phyloP scores from a whole-genome alignment of 2,329 filamentous ascomycete species.

The Claviceps sp. region DNA sequence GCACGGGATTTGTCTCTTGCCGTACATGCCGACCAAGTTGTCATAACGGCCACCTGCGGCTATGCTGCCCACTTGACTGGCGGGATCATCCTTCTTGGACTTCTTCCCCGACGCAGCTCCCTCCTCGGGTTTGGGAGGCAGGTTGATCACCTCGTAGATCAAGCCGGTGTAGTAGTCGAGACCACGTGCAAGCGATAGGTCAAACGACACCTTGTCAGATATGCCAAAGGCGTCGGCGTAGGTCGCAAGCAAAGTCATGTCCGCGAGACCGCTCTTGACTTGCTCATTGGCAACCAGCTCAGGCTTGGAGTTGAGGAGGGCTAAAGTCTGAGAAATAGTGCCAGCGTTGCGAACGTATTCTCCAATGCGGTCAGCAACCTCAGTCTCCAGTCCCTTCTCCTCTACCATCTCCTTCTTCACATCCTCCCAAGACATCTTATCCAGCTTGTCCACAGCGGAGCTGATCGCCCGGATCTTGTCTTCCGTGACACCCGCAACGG shows the following conservation, averaged over 20 bases:
- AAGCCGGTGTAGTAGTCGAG: conserved; percentile 88
- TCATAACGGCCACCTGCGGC: conserved; percentile 88
- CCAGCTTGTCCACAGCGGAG: conserved; percentile 88
- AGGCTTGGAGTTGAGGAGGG: conserved; percentile 54
- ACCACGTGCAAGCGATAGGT: conserved; percentile 78
- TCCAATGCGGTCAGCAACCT: conserved; percentile 77
- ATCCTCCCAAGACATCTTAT: conserved; percentile 83
- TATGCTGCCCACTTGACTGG: conserved; percentile 64
- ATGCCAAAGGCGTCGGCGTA: conserved; percentile 71
- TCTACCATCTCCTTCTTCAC: conserved; percentile 89
- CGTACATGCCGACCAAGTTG: conserved; percentile 89
- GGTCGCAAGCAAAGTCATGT: conserved; percentile 67
- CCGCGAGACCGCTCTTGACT: conserved; percentile 66
- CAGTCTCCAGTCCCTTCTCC: conserved; percentile 58
- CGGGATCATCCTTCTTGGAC: conserved; percentile 38
- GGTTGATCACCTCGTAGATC: conserved; percentile 81
- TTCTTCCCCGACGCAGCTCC: conserved; percentile 25
- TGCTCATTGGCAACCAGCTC: conserved; percentile 56
- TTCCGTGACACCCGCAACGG: conserved; percentile 75
- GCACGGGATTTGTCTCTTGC: conserved; percentile 62
- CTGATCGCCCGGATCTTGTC: conserved; percentile 84
- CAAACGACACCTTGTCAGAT: conserved; percentile 67
- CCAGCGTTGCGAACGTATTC: conserved; percentile 71
- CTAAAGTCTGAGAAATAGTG: conserved; percentile 53
- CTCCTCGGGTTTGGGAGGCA: conserved; percentile 23